Evolutionary conservation across 768 basidiomycete species (phyloP), one percentile per base, ranked within the genome.

Genomic region (Asterophora lycoperdoides): DNA sequence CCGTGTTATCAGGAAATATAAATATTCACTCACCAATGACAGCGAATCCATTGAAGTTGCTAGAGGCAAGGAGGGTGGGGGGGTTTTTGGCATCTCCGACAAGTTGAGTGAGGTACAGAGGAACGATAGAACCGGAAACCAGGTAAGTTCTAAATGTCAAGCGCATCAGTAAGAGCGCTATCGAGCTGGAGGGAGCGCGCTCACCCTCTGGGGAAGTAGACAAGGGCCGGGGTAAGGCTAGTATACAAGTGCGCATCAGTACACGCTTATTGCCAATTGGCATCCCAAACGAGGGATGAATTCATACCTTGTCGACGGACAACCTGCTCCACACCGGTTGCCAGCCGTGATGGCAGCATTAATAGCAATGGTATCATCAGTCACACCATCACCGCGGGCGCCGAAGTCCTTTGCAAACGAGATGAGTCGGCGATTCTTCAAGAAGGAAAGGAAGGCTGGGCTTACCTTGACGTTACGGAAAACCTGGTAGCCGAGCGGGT

Each of bases 281-380:
- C 23, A 23, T 23, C 3, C 23, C 3, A 48, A 8, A 18, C 8
- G 18, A 43, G 18, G 9, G 4, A 15, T 32, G 68, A 74, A 46
- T 48, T n/a, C 56, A 6, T 23, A 77, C 77, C 82, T 83, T 4
- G 84, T 78, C 1, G 86, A 85, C 34, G 66, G 59, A 60, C 83
- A 85, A 38, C 26, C 80, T 2, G 69, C 65, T 44, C 83, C 83
- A 56, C 89, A 89, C 18, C 86, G 80, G 52, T 61, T 59, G 18
- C 81, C 83, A 15, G 73, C 65, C 41, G 79, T 74, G 49, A 89
- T 89, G 14, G 88, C 88, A 41, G 67, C 65, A 52, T 86, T 89
- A 47, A 88, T 87, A 5, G 88, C 86, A 34, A 65, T 74, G n/a
- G 86, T 87, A 55, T 90, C 89, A 58, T 90, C 88, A 1, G 79